These are phyloP conservation scores for Arthrobotrys conoides DNA, from an alignment of 2,329 filamentous ascomycete genomes.

Conservation along the genomic window DNA sequence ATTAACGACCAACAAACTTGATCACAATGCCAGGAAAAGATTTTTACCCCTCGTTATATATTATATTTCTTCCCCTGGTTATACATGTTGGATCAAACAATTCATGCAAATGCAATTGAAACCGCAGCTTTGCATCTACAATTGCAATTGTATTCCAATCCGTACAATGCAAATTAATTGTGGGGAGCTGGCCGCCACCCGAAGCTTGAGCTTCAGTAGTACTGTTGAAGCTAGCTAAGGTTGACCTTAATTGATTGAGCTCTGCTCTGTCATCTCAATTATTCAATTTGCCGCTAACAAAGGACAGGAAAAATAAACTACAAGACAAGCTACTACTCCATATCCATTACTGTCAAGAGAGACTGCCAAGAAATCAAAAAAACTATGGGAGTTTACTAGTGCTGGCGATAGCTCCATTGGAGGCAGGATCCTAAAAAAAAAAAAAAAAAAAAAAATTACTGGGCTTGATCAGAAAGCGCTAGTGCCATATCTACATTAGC, in stretches of 20 bases:
- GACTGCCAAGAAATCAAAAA: slow-evolving; percentile 7
- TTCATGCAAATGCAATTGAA: slow-evolving; percentile 22
- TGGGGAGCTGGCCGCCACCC: slow-evolving; percentile 24
- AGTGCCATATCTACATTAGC: slow-evolving; percentile 39
- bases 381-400: slow-evolving; percentile 27
- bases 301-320: slow-evolving; percentile 14
- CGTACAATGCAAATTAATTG: too few species aligned
- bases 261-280: background rate
- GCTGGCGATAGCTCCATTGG: slow-evolving; percentile 53
- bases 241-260: slow-evolving; percentile 8
- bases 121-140: background rate
- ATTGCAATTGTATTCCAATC: background rate
- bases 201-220: slow-evolving; percentile 28
- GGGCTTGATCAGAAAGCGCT: slow-evolving; percentile 42
- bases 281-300: background rate
- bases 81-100: slow-evolving; percentile 11
- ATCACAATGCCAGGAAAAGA: too few species aligned
- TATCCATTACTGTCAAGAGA: background rate
- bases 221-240: background rate
- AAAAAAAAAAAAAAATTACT: background rate
- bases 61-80: background rate
- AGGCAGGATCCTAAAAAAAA: slow-evolving; percentile 60
- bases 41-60: background rate
- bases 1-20: too few species aligned
- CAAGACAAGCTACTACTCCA: slow-evolving; percentile 16